Base-by-base conservation (phyloP, 805 yeast species). In the Debaryomyces prosopidis region DNA sequence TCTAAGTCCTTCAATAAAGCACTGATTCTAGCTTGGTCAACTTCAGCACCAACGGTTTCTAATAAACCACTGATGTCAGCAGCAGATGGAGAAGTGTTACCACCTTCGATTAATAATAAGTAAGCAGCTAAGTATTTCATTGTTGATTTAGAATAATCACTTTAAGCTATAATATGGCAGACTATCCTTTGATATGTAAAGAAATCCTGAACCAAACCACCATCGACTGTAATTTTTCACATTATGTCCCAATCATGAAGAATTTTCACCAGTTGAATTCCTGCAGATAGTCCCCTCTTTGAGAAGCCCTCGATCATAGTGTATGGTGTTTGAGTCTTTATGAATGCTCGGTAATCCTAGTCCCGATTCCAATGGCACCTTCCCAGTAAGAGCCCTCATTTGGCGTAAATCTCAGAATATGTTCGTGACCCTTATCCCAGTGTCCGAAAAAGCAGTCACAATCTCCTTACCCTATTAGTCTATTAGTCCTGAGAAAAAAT, bases 21-120 rank as follows among this genome's bases (percentile, higher is more conserved):
- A 62, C 87, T 74, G 70, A 94, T 76, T 76, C 91, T 89, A 71
- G 86, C 81, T 68, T 86, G 89, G 69, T 94, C 97, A 70, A 85
- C 89, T 76, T 94, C 99, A 64, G 89, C 85, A 76, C 97, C 97
- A 55, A 68, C 73, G 43, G 75, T 58, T 59, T 64, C 69, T 59
- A 69, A 67, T 53, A 69, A 71, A 44, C 62, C 51, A 58, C 61
- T 63, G 67, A 69, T 52, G 59, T 68, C 74, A 43, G 73, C 63
- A 48, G 72, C 69, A 51, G 74, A 66, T 61, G 75, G 75, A 51
- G 73, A 49, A 49, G 71, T 52, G 70, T 69, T 69, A 58, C 75
- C 75, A 65, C 73, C 74, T 70, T 68, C 68, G 54, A 68, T 71
- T 65, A 69, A 69, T 65, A 69, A 68, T 61, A 69, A 68, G 72